Percentiles rank a stretch among this genome's conserved stretches.
phyloP scores from a whole-genome alignment of 78 protist genomes.

The Cyanophora paradoxa region DNA sequence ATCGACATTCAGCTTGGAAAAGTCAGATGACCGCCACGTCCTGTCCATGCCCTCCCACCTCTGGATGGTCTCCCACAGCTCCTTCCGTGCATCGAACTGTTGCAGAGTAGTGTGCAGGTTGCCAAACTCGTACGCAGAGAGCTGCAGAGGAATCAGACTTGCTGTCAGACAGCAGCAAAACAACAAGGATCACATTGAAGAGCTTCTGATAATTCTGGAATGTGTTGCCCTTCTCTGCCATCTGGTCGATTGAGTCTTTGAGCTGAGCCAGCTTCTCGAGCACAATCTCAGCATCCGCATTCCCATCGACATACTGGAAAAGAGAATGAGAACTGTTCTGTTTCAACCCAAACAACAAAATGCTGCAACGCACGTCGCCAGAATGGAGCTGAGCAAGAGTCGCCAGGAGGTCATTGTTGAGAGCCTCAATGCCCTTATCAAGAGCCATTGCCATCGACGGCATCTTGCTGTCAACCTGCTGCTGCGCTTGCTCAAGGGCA shows the following conservation, averaged over 20 bases:
- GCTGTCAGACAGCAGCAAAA: no score
- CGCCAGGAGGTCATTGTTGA: conserved; percentile 8
- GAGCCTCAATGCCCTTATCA: neutral
- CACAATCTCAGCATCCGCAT: neutral
- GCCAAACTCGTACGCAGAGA: conserved; percentile 12
- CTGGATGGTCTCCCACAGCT: conserved; percentile 2
- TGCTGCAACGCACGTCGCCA: no score
- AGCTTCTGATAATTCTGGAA: neutral
- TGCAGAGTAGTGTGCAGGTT: neutral
- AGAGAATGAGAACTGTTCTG: no score
- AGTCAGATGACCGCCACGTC: no score
- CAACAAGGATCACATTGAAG: conserved; percentile 7
- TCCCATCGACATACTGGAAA: no score
- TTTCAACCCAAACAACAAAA: no score
- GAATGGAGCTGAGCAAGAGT: neutral
- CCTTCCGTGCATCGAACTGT: neutral
- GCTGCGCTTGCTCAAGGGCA: neutral
- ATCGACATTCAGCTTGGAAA: no score
- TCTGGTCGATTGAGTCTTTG: neutral
- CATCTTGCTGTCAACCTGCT: neutral
- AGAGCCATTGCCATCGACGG: neutral
- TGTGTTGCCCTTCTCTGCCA: neutral
- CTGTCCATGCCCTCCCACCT: conserved; percentile 12
- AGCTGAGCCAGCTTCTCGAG: neutral
- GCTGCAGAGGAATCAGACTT: no score